Evolutionary conservation across 164 flowering plant species (phyloP), one percentile per base, ranked within the genome.

Genomic region (Kingdonia uniflora): DNA sequence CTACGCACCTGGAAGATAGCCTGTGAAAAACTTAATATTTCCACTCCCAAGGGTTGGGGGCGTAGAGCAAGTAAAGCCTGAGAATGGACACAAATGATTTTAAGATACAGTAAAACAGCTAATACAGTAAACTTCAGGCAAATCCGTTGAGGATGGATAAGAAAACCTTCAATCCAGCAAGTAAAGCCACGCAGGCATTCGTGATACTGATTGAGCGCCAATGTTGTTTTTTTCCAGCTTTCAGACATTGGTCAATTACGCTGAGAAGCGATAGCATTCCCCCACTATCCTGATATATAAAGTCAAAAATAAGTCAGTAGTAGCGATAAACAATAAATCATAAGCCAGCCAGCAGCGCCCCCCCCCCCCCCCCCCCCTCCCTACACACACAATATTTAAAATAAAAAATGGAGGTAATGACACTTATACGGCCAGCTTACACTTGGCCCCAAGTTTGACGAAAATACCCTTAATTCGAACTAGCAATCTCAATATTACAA

Each of bases 131-230:
- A n/a, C 35, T 13, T 19, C 50, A 44, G 23, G 42, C 21, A 51
- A 14, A 63, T 52, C n/a, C 42, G 19, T 37, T 29, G 8, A 29
- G 0, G 16, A 61, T n/a, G 35, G 19, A 14, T 14, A 43, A 23
- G 21, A 68, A 39, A 29, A 89, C 99, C 97, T 92, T 92, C 33
- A 92, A 67, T 39, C 91, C 95, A 61, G 95, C 68, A 56, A 92
- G 87, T 53, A 92, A 65, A 16, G 82, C 97, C 51, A 84, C 95
- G 66, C 99, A 92, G 49, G 80, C 80, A 70, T 89, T 92, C 54
- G 91, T 86, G 37, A 84, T 65, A 68, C 77, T 78, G 49, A 80
- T 70, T 38, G 72, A 67, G 67, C 73, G 97, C 89, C 95, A 86
- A 29, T 77, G 43, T 66, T 84, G 97, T 59, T 75, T 86, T 59